phyloP scores from a whole-genome alignment of 2,329 filamentous ascomycete species.

The Laburnicola sp. region DNA sequence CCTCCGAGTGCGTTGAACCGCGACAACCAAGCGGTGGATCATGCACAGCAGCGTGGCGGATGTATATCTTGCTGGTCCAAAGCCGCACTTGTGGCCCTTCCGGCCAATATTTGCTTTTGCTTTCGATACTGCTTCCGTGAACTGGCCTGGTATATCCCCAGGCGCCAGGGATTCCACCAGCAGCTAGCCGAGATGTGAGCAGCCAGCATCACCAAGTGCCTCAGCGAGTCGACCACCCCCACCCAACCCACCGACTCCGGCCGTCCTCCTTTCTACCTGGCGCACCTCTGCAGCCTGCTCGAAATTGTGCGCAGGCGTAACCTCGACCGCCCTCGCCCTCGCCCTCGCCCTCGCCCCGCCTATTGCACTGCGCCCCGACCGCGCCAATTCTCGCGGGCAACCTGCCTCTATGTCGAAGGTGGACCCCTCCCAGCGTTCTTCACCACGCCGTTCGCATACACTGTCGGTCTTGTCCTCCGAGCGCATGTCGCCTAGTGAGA shows the following conservation, averaged over 20 bases:
- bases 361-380: slow-evolving; percentile 9
- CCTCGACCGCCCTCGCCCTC: not conserved
- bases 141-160: not conserved
- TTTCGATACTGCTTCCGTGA: not conserved
- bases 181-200: slow-evolving; percentile 18
- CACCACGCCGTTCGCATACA: slow-evolving; percentile 8
- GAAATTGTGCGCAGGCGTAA: not conserved
- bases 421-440: slow-evolving; percentile 7
- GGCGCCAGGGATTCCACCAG: not conserved
- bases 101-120: not conserved
- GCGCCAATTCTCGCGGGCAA: slow-evolving; percentile 3
- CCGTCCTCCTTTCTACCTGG: not conserved
- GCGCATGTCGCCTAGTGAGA: slow-evolving; percentile 10
- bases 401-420: slow-evolving; percentile 23
- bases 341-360: not conserved
- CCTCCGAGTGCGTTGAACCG: not conserved
- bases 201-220: slow-evolving; percentile 12
- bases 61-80: too few species aligned
- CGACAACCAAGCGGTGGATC: too few species aligned
- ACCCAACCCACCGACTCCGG: not conserved
- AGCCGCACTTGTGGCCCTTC: not conserved
- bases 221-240: slow-evolving; percentile 7
- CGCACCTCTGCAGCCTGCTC: not conserved
- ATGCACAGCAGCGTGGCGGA: too few species aligned
- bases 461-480: slow-evolving; percentile 2